Percentiles rank a stretch among this genome's conserved stretches.
Evolutionary conservation across 345 rosid species (phyloP).

Genomic region (Salix koriyanagi): DNA sequence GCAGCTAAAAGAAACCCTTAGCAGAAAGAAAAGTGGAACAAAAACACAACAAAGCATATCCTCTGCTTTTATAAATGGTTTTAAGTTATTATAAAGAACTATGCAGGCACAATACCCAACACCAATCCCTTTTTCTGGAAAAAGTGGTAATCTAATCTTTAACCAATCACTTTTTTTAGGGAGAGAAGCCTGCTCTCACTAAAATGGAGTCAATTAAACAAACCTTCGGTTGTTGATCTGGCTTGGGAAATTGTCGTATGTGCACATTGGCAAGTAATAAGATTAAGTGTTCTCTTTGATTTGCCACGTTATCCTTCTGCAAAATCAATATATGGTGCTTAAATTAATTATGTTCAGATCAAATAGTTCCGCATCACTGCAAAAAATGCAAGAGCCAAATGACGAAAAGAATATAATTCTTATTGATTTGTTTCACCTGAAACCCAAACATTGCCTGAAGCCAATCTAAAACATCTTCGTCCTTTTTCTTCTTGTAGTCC

Average conservation of each 20-base stretch:
- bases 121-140: not conserved
- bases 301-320: constrained; percentile 96
- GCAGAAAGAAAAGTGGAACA: not conserved
- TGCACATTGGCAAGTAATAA: constrained; percentile 95
- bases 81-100: not conserved
- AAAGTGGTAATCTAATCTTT: not conserved
- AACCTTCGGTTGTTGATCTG: constrained; percentile 98
- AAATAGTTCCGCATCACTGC: not conserved
- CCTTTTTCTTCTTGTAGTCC: constrained; percentile 72
- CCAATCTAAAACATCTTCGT: constrained; percentile 96
- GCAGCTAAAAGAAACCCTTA: not conserved
- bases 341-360: not conserved
- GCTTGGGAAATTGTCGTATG: constrained; percentile 90
- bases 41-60: not conserved
- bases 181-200: not conserved
- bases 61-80: not conserved
- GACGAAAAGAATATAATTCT: not conserved
- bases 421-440: constrained; percentile 50
- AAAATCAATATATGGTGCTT: constrained; percentile 7
- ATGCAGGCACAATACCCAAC: not conserved
- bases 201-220: constrained; percentile 14
- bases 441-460: constrained; percentile 97
- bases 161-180: not conserved
- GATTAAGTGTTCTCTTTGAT: constrained; percentile 98
- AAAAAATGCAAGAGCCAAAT: not conserved